Base-by-base conservation (phyloP, 148 eudicot species). In the Amaranthus cruentus region DNA sequence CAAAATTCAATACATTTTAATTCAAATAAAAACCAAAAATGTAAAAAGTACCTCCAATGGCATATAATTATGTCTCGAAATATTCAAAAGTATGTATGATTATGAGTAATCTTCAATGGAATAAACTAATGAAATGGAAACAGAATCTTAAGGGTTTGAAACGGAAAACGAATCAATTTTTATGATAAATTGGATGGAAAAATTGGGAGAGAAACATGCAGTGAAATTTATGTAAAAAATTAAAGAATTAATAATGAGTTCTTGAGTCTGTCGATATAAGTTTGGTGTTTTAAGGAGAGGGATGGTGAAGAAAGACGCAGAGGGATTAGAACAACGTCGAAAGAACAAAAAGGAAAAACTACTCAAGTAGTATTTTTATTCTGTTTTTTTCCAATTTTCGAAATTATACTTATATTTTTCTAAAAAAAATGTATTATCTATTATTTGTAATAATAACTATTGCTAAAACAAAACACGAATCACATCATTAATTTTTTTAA, bases 21-120 rank as follows among this genome's bases (percentile, higher is more conserved):
- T 57, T 64, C 48, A 51, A 64, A 69, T 69, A 70, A 3, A 70
- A 58, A 76, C 15, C 53, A 49, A 74, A 4, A 61, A 58, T 50
- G 66, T n/a, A 4, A 58, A 73, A 60, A 59, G 48, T 69, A 88
- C 89, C 86, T 80, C 76, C 58, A 75, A 66, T 75, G 72, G 75
- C 68, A 66, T 66, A 42, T 42, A 71, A 58, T 52, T 66, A 11
- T 5, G 57, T 11, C 63, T 71, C 60, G 59, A 50, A 70, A 73
- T 47, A 48, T 73, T 10, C 55, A 64, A 57, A 49, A 51, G 43
- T 14, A 21, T 56, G 68, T 51, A 49, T 75, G 38, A 74, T 71
- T 56, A 75, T 62, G 67, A 55, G 12, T 14, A 60, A 73, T 68
- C 67, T 59, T 48, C 73, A 79, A 69, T 62, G 44, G 52, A 71